Percentiles rank a stretch among this genome's conserved stretches.
These are phyloP conservation scores for Aspergillus kassunensis DNA, from an alignment of 495 filamentous ascomycete species.

Conservation along the genomic window DNA sequence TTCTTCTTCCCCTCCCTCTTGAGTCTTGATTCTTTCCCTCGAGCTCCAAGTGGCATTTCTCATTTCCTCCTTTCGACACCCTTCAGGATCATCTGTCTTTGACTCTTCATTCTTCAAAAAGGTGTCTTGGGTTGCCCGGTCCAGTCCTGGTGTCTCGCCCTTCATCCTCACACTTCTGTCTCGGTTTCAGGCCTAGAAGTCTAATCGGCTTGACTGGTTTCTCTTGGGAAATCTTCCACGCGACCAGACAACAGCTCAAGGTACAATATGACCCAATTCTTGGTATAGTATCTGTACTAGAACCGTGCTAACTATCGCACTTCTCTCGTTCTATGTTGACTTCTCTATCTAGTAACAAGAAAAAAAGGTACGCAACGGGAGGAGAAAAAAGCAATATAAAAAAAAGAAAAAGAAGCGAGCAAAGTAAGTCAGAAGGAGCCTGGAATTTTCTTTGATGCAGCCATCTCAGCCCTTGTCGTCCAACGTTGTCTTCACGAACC, in stretches of 20 bases:
- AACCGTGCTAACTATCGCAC: too few species aligned
- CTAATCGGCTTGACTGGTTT: neutral
- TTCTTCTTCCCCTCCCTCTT: neutral
- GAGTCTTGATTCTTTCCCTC: too few species aligned
- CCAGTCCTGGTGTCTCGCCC: neutral
- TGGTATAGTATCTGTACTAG: neutral
- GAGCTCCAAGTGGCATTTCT: neutral
- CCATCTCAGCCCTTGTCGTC: neutral
- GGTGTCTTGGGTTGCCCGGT: too few species aligned
- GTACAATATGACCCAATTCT: neutral
- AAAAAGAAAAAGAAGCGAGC: slow-evolving; percentile 1
- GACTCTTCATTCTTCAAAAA: too few species aligned
- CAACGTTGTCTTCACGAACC: neutral
- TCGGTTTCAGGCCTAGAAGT: neutral
- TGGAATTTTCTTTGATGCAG: slow-evolving; percentile 9
- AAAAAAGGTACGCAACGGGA: too few species aligned
- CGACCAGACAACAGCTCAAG: slow-evolving; percentile 3
- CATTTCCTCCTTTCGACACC: neutral
- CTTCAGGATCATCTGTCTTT: too few species aligned
- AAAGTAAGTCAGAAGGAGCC: slow-evolving; percentile 3
- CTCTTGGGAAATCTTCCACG: slow-evolving; percentile 12
- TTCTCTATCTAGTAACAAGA: too few species aligned
- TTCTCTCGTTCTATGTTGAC: too few species aligned
- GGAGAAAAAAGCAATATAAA: neutral
- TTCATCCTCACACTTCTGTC: neutral